Evolutionary conservation across 352 stramenopile genomes (phyloP).

Genomic region (Thalassiosira ordinaria): DNA sequence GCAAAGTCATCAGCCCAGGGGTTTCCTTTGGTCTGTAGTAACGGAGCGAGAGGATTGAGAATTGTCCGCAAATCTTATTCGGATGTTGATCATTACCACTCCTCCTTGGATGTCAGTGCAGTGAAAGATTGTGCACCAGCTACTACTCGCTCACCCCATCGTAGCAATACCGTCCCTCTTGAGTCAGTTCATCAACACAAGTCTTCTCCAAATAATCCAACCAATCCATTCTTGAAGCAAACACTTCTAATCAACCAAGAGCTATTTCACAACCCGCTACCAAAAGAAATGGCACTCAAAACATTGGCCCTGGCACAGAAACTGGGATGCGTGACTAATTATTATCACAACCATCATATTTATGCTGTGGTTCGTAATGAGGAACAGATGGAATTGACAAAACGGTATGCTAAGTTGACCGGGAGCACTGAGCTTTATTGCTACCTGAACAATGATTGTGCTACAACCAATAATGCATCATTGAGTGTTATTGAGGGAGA

Average conservation of each 20-base stretch:
- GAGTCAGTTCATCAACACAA: too few species aligned
- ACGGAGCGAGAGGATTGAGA: constrained; percentile 65
- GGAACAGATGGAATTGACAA: constrained; percentile 51
- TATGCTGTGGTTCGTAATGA: constrained; percentile 59
- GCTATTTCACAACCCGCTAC: constrained; percentile 59
- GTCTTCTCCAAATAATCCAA: background rate
- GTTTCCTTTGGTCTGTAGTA: constrained; percentile 69
- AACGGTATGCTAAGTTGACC: too few species aligned
- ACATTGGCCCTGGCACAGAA: constrained; percentile 56
- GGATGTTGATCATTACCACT: constrained; percentile 9
- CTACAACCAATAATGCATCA: too few species aligned
- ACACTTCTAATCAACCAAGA: constrained; percentile 39
- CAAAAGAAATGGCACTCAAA: constrained; percentile 24
- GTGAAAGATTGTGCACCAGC: background rate
- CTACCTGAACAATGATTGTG: constrained; percentile 27
- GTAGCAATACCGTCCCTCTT: constrained; percentile 20
- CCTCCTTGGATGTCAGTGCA: too few species aligned
- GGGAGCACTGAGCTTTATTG: constrained; percentile 41
- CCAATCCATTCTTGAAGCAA: constrained; percentile 26
- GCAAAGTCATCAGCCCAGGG: too few species aligned
- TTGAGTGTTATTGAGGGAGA: too few species aligned
- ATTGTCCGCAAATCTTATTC: constrained; percentile 21
- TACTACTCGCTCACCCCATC: background rate
- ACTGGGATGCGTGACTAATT: constrained; percentile 65
- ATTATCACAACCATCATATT: constrained; percentile 72